phyloP scores from a whole-genome alignment of 2,329 filamentous ascomycete species.

The Aspergillus viridinutans region DNA sequence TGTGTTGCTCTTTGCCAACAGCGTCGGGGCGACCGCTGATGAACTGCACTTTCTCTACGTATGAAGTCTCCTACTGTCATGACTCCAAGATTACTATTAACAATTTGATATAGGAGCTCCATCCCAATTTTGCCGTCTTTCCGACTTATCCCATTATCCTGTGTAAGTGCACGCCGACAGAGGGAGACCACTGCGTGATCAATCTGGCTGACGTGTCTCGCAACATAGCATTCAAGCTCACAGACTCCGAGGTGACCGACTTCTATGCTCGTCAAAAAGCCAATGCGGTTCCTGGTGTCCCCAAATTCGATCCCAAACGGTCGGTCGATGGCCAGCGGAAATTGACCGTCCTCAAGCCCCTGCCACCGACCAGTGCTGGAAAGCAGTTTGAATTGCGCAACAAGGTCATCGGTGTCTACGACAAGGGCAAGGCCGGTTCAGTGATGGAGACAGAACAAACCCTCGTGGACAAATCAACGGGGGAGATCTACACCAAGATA shows the following conservation, averaged over 20 bases:
- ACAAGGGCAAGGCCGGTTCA: constrained; percentile 79
- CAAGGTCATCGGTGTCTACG: constrained; percentile 80
- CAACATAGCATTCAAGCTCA: constrained; percentile 67
- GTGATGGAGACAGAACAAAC: constrained; percentile 76
- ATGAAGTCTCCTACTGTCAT: constrained; percentile 25
- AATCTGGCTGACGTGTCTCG: constrained; percentile 17
- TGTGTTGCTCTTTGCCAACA: constrained; percentile 82
- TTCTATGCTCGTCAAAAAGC: constrained; percentile 71
- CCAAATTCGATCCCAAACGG: constrained; percentile 68
- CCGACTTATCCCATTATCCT: constrained; percentile 83
- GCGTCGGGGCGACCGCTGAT: constrained; percentile 77
- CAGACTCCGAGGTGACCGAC: constrained; percentile 71
- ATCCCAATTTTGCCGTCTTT: constrained; percentile 82
- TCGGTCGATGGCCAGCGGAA: constrained; percentile 81
- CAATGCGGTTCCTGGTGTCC: constrained; percentile 68
- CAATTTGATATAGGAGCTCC: constrained; percentile 61
- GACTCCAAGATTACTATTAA: background rate
- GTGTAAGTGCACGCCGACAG: constrained; percentile 47
- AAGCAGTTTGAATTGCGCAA: constrained; percentile 69
- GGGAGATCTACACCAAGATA: constrained; percentile 67
- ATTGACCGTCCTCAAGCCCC: constrained; percentile 69
- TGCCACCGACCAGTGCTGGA: constrained; percentile 68
- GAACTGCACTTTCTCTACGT: constrained; percentile 93
- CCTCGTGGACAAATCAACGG: constrained; percentile 65
- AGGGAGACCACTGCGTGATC: constrained; percentile 16